These are phyloP conservation scores for Prunus persica DNA, from an alignment of 306 rosid species.

Conservation along the genomic window DNA sequence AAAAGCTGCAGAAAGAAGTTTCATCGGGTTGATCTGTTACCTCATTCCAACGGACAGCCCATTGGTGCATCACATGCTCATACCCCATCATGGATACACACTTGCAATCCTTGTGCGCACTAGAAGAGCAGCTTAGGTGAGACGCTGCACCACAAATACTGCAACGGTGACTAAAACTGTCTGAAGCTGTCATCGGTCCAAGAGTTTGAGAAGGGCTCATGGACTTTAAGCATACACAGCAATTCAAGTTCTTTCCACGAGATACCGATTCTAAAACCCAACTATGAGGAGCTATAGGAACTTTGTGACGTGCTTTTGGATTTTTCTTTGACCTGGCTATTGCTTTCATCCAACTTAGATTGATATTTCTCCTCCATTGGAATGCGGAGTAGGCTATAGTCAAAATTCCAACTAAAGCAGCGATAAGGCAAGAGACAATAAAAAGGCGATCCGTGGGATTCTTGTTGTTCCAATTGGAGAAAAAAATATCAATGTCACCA, in stretches of 20 bases:
- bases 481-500: constrained; percentile 58
- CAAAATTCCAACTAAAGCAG: constrained; percentile 84
- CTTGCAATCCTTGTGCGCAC: constrained; percentile 89
- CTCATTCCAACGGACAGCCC: constrained; percentile 98
- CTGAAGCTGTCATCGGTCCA: constrained; percentile 76
- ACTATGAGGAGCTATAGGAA: constrained; percentile 70
- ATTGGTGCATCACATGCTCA: constrained; percentile 81
- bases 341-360: constrained; percentile 95
- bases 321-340: constrained; percentile 87
- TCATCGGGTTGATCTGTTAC: constrained; percentile 85
- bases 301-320: constrained; percentile 71
- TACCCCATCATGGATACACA: constrained; percentile 84
- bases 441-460: constrained; percentile 79
- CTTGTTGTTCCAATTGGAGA: constrained; percentile 69
- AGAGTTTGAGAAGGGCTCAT: constrained; percentile 80
- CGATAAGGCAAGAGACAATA: constrained; percentile 59
- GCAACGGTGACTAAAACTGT: constrained; percentile 77
- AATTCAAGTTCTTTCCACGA: constrained; percentile 85
- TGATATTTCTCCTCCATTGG: constrained; percentile 96
- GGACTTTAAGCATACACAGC: constrained; percentile 84
- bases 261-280: constrained; percentile 78
- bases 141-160: constrained; percentile 81
- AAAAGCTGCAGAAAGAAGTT: constrained; percentile 73
- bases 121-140: constrained; percentile 81
- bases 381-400: constrained; percentile 90